Evolutionary conservation across 2,329 filamentous ascomycete species (phyloP), one percentile per base, ranked within the genome.

Genomic region (Venturia pyrina): DNA sequence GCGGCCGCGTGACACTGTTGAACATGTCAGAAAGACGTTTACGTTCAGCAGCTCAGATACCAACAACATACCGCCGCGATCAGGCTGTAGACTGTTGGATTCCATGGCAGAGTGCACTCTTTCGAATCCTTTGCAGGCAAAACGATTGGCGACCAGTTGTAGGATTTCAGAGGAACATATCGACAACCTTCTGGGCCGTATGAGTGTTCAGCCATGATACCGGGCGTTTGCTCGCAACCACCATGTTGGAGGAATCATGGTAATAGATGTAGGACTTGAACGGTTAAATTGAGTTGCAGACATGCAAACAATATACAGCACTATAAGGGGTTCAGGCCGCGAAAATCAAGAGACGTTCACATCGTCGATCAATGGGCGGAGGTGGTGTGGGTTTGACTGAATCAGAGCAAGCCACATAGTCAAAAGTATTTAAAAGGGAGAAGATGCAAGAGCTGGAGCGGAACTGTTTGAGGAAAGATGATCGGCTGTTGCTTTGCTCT

Each of bases 1-100:
- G 74, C 63, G 4, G 76, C 69, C 37, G 48, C 46, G n/a, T 57
- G 48, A 15, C 44, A 32, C 50, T 59, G 24, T n/a, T 19, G 32
- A 37, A 1, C 19, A n/a, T 37, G 28, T 59, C 19, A 59, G 53
- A 13, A 19, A 3, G 17, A 6, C 7, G 15, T 6, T 19, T 37
- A 59, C 41, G 5, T 10, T 37, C 32, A 37, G 28, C 4, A 59
- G 53, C n/a, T 59, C 17, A 37, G 53, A 21, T n/a, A 21, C 7
- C 15, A n/a, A 19, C 53, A 19, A 19, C 53, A 19, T 59, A 59
- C 53, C 32, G 37, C 53, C n/a, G 43, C 21, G 15, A 57, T 28
- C 15, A 57, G 15, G 44, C 43, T 53, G 24, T 53, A 64, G 5
- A 64, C 62, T 11, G 28, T 11, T 17, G 46, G 24, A 40, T 64